Conservation (phyloP, 768 basidiomycete genomes). For the Tulasnella sp. region DNA sequence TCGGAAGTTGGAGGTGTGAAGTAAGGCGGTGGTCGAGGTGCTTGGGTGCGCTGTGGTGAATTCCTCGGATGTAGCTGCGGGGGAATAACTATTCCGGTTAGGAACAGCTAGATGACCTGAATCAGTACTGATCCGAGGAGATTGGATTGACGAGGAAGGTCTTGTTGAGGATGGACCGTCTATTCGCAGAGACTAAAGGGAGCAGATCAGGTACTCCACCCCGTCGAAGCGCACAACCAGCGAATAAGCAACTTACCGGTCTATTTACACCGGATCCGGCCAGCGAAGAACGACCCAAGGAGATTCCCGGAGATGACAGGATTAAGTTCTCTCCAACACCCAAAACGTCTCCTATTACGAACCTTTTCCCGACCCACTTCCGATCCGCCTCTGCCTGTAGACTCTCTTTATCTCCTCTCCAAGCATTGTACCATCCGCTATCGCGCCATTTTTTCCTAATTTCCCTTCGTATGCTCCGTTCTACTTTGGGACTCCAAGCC, state of each 20-base stretch:
- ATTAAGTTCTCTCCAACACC: constrained; percentile 14
- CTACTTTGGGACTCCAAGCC: constrained; percentile 17
- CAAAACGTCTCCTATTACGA: constrained; percentile 23
- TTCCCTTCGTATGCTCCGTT: not conserved
- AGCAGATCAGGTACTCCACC: not conserved
- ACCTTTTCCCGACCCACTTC: constrained; percentile 28
- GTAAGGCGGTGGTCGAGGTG: constrained; percentile 21
- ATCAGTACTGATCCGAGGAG: not conserved
- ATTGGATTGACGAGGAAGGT: not conserved
- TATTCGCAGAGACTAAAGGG: not conserved
- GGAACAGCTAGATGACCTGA: not conserved
- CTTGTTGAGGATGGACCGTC: not conserved
- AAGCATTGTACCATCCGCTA: constrained; percentile 22
- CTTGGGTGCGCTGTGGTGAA: not conserved
- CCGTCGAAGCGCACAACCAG: not conserved
- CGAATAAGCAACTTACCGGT: not conserved
- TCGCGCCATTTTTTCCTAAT: constrained; percentile 25
- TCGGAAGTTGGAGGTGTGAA: constrained; percentile 7
- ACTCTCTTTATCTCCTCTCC: constrained; percentile 14
- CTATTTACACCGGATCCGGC: not conserved
- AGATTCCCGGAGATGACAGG: not conserved
- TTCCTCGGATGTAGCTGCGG: not conserved
- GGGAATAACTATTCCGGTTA: not conserved
- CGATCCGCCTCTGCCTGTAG: not conserved
- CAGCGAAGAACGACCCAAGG: not conserved